These are phyloP conservation scores for Solanum virginianum DNA, from an alignment of 257 asterid genomes.

Conservation along the genomic window DNA sequence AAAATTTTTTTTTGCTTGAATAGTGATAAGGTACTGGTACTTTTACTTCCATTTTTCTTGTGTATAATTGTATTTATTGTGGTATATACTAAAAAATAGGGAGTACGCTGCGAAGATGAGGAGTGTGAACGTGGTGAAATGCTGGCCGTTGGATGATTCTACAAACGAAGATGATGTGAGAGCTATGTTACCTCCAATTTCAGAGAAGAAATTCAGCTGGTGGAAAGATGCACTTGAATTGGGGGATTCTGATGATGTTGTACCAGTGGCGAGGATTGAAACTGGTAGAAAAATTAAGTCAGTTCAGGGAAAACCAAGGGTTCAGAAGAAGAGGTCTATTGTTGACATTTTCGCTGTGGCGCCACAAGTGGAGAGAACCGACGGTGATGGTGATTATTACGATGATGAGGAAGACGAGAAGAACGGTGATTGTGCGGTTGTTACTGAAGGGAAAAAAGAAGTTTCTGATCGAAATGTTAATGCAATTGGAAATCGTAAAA, in stretches of 20 bases:
- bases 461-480: constrained; percentile 2
- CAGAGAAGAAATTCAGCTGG: constrained; percentile 54
- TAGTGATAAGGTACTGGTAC: not conserved
- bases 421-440: not conserved
- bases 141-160: constrained; percentile 64
- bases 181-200: constrained; percentile 49
- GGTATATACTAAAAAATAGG: constrained; percentile 7
- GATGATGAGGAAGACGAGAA: not conserved
- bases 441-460: not conserved
- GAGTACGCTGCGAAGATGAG: constrained; percentile 60
- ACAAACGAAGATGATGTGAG: constrained; percentile 12
- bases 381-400: constrained; percentile 6
- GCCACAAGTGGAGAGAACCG: constrained; percentile 36
- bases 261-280: constrained; percentile 3
- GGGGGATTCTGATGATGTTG: constrained; percentile 10
- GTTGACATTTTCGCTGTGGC: constrained; percentile 60
- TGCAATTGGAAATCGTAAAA: constrained; percentile 2
- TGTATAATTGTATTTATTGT: not conserved
- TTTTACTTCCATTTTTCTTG: not conserved
- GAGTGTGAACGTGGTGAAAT: constrained; percentile 43
- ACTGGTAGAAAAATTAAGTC: constrained; percentile 1
- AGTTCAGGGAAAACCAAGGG: constrained; percentile 18
- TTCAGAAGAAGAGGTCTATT: constrained; percentile 65
- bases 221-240: constrained; percentile 41
- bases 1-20: not conserved